Base-by-base conservation (phyloP, 2,329 filamentous ascomycete species). In the Ceratocystis harringtonii region DNA sequence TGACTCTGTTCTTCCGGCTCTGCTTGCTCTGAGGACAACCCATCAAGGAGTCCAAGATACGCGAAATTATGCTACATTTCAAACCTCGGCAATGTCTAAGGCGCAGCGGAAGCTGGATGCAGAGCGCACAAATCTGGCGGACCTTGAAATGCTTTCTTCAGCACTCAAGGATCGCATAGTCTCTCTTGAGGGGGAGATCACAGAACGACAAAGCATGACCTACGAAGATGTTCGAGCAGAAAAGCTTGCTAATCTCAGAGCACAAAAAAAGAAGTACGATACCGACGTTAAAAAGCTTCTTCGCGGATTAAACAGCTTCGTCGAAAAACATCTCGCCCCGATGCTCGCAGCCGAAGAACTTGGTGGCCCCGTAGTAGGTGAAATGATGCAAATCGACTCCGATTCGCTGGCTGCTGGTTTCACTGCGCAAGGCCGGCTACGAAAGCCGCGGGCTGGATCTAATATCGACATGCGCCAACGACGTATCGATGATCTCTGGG, bases 281-380 rank as follows among this genome's bases (percentile, higher is more conserved):
- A 76, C 73, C 63, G 81, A 86, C 69, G 86, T 85, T 1, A 76
- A 78, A 1, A 78, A 76, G 52, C 76, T 94, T 17, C 81, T 88
- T 65, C 81, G 80, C 66, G 79, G 82, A 0, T 79, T 95, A 65
- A 82, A 86, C 68, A 77, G 76, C 17, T 95, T 95, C 71, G 85
- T 92, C 66, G 83, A 89, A 68, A 77, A 83, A 55, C 81, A 84
- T 50, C 79, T 95, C 0, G 87, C 88, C 1, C 76, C 82, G 2
- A 88, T 92, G 84, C 78, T 95, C 55, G 90, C 89, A 5, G 88
- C 89, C 0, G 90, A 95, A 75, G 88, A 91, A 71, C 79, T 92
- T 1, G 90, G 90, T 6, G 90, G 90, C 0, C 90, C 90, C 0
- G 86, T 91, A 10, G 89, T 92, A 0, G 89, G 90, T 2, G 87